These are phyloP conservation scores for Kuraishia ogatae DNA, from an alignment of 805 yeast genomes.

Conservation along the genomic window DNA sequence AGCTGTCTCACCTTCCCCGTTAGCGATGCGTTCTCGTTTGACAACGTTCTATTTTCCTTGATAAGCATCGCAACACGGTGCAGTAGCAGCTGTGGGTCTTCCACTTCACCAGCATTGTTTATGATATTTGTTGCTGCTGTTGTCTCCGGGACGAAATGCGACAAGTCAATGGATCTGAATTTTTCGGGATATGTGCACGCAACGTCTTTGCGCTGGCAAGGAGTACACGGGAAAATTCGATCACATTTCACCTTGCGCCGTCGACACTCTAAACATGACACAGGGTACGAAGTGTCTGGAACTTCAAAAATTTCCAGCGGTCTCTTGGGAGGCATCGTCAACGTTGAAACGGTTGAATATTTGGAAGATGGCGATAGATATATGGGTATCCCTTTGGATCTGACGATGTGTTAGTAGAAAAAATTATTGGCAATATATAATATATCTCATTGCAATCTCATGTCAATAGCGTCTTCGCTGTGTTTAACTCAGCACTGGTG, in stretches of 20 bases:
- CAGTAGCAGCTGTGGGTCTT: not conserved
- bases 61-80: not conserved
- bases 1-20: not conserved
- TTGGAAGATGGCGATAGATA: not conserved
- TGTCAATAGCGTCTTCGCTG: too few species aligned
- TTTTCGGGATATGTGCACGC: conserved; percentile 35
- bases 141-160: not conserved
- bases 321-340: not conserved
- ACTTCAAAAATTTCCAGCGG: not conserved
- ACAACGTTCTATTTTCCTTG: not conserved
- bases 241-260: conserved; percentile 26
- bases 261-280: conserved; percentile 24
- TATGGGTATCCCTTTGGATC: too few species aligned
- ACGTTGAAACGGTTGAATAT: too few species aligned
- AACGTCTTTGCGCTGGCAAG: conserved; percentile 27
- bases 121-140: not conserved
- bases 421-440: too few species aligned
- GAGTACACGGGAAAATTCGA: conserved; percentile 29
- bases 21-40: not conserved
- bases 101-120: not conserved
- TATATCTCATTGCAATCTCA: too few species aligned
- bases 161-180: conserved; percentile 30
- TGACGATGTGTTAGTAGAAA: too few species aligned
- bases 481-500: too few species aligned
- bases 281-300: conserved; percentile 11